phyloP scores from a whole-genome alignment of 2,329 filamentous ascomycete genomes.

The Fusarium mangiferae region DNA sequence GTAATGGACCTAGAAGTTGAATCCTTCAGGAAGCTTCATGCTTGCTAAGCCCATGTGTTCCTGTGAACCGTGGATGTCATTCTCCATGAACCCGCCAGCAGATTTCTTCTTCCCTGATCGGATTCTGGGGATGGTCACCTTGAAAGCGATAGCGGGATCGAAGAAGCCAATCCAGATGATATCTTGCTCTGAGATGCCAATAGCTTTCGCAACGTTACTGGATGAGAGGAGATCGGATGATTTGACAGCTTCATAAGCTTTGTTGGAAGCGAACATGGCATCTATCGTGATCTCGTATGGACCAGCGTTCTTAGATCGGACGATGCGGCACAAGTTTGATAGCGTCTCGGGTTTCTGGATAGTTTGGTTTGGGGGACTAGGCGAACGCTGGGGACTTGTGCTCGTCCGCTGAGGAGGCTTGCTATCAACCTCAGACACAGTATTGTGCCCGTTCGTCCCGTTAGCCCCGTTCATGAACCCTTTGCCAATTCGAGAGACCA shows the following conservation, averaged over 20 bases:
- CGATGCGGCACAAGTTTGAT: slow-evolving; percentile 52
- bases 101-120: slow-evolving; percentile 23
- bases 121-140: slow-evolving; percentile 43
- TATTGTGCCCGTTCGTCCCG: fast-evolving
- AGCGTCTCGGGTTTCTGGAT: not conserved
- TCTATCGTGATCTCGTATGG: slow-evolving; percentile 63
- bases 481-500: slow-evolving; percentile 2
- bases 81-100: slow-evolving; percentile 38
- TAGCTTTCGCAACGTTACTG: slow-evolving; percentile 29
- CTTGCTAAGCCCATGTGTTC: slow-evolving; percentile 33
- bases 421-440: not conserved
- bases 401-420: not conserved
- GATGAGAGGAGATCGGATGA: slow-evolving; percentile 13
- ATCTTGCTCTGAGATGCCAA: slow-evolving; percentile 41
- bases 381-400: not conserved
- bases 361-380: fast-evolving
- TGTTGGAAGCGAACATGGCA: slow-evolving; percentile 55
- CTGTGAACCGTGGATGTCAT: slow-evolving; percentile 38
- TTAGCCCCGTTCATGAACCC: not conserved
- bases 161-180: slow-evolving; percentile 55
- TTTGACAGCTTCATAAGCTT: slow-evolving; percentile 44
- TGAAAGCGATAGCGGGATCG: slow-evolving; percentile 59
- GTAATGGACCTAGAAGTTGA: not conserved
- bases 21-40: not conserved
- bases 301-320: slow-evolving; percentile 60